Percentiles rank a stretch among this genome's conserved stretches.
Evolutionary conservation across 768 basidiomycete species (phyloP).

Genomic region (Hygrophorus russula): DNA sequence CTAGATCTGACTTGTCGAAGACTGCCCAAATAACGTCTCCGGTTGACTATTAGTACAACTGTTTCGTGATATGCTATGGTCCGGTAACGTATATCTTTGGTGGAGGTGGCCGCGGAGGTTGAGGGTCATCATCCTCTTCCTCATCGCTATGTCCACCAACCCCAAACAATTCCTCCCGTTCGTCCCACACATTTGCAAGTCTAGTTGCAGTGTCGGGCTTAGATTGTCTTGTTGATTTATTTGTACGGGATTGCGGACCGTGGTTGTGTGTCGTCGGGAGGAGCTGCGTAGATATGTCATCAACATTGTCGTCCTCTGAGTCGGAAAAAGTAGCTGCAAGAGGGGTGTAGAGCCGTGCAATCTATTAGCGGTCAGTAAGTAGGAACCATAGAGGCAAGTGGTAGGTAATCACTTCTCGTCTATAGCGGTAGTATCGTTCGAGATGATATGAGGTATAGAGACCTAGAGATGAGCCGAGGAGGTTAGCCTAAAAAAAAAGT

Average conservation of each 20-base stretch:
- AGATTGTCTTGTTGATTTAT: conserved; percentile 2
- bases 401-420: conserved; percentile 51
- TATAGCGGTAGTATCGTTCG: conserved; percentile 66
- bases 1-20: too few species aligned
- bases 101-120: background rate
- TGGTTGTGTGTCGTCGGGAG: conserved; percentile 33
- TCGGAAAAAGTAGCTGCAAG: conserved; percentile 41
- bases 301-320: conserved; percentile 42
- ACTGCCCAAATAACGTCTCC: too few species aligned
- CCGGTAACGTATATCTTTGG: too few species aligned
- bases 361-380: conserved; percentile 27
- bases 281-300: conserved; percentile 36
- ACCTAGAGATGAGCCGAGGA: conserved; percentile 62
- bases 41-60: too few species aligned
- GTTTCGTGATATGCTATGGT: too few species aligned
- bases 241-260: background rate
- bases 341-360: conserved; percentile 68
- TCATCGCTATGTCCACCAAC: conserved; percentile 55
- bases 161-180: conserved; percentile 64
- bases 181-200: conserved; percentile 64
- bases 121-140: conserved; percentile 21
- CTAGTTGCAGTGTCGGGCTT: conserved; percentile 14
- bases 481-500: conserved; percentile 48
- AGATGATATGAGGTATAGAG: conserved; percentile 54
- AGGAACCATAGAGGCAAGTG: background rate